Evolutionary conservation across 2,329 filamentous ascomycete genomes (phyloP).

Genomic region (Periconia digitata): DNA sequence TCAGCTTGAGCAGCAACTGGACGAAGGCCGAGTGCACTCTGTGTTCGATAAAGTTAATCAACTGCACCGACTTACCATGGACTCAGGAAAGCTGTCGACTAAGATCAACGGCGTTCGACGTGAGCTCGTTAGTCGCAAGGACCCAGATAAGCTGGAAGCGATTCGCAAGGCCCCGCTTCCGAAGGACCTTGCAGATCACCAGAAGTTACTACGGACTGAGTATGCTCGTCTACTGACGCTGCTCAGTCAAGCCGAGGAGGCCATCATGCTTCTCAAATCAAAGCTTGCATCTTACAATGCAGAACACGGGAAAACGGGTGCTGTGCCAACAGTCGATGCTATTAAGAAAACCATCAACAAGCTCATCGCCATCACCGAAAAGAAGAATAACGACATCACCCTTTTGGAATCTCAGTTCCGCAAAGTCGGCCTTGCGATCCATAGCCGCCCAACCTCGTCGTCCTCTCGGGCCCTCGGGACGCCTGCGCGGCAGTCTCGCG

Average conservation of each 20-base stretch:
- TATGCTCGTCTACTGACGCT: constrained; percentile 73
- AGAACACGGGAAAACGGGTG: constrained; percentile 48
- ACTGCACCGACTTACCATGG: constrained; percentile 68
- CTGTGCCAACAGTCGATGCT: constrained; percentile 82
- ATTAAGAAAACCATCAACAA: constrained; percentile 89
- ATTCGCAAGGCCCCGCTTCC: constrained; percentile 74
- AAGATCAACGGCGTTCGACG: constrained; percentile 79
- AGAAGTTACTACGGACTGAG: constrained; percentile 78
- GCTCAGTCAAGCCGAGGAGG: constrained; percentile 78
- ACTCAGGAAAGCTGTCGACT: constrained; percentile 67
- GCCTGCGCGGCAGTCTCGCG: constrained; percentile 20
- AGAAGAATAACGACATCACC: constrained; percentile 87
- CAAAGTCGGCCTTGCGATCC: constrained; percentile 54
- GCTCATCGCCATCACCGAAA: constrained; percentile 91
- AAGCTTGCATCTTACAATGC: constrained; percentile 64
- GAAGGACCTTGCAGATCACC: constrained; percentile 79
- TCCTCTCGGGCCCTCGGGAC: constrained; percentile 20
- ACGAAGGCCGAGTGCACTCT: constrained; percentile 68
- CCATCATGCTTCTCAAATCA: constrained; percentile 75
- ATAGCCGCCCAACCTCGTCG: constrained; percentile 26
- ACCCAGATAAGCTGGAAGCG: constrained; percentile 66
- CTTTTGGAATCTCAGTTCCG: constrained; percentile 85
- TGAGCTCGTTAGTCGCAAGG: constrained; percentile 68
- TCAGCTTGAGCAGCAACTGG: constrained; percentile 65
- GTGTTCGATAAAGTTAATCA: constrained; percentile 68